Evolutionary conservation across 2,329 filamentous ascomycete species (phyloP), one percentile per base, ranked within the genome.

Genomic region (Sordariomycetes sp.): DNA sequence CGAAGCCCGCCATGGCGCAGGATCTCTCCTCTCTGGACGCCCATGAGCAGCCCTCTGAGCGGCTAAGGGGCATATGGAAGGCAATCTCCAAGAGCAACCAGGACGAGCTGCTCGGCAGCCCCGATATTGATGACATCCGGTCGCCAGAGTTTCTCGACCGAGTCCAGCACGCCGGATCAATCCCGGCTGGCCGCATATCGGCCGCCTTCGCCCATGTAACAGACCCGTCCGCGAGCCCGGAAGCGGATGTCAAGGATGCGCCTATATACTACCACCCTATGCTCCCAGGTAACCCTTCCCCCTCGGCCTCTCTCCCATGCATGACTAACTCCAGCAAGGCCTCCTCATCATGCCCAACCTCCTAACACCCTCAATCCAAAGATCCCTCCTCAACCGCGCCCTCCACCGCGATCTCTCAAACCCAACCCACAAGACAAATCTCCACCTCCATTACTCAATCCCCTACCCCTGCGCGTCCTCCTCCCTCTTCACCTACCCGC

Each of bases 401-500:
- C 76, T 97, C 34, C 89, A 95, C 71, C 80, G 77, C 25, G 88
- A 96, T 69, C 80, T 96, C 18, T 84, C 85, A 61, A 82, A 88
- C 62, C 82, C 85, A 3, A 69, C 75, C 3, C 91, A 97, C 69
- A 82, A 88, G 66, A 97, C 92, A 57, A 99, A 97, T 70, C 76
- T 97, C n/a, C 88, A 95, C 71, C 78, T 90, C 1, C 89, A 95
- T 71, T 90, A 93, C 70, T 68, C 84, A 35, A 69, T 96, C 6
- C 77, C 81, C 7, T 92, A 93, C 64, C 69, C 68, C 3, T 28
- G 28, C 59, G 62, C 11, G 35, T 64, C 40, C 62, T 64, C 61
- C 2, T 85, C 82, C 25, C 82, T 86, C 71, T 86, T 85, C 69
- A 71, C 73, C 53, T 73, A 79, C 56, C 51, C 71, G 1, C 77